Base-by-base conservation (phyloP, 148 eudicot genomes). In the Polygonum aviculare region DNA sequence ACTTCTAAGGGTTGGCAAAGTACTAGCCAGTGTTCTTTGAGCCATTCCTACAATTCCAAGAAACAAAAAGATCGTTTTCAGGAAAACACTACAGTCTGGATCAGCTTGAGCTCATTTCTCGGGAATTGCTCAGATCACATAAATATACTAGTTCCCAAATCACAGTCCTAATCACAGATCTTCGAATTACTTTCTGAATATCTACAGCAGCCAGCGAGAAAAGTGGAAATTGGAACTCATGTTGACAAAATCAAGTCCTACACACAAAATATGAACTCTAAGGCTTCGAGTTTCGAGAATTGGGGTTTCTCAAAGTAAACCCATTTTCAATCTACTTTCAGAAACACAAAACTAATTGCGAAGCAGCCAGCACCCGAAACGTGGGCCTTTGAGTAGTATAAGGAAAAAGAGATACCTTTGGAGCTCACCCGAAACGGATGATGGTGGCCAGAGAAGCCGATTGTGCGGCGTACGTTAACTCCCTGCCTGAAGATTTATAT, bases 21-120 rank as follows among this genome's bases (percentile, higher is more conserved):
- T 88, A 78, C 84, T 85, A 12, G 85, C 78, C 63, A 85, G 81
- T 88, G 87, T 85, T 38, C 84, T 82, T 85, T 78, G 82, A 74
- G 82, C 84, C 83, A 82, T 85, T 72, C 71, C 39, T 72, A 16
- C 55, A 52, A 33, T 12, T 38, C 44, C 72, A 38, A 67, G 72
- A 67, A 21, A 60, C 69, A 60, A 26, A 10, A 2, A 60, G 7
- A 7, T 16, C 22, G 59, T 54, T 54, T 14, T 54, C 21, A 54
- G 59, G 59, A 18, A 54, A 60, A 60, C 35, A 60, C 26, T 60
- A 60, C 67, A 3, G 26, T 60, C 67, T 26, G 67, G 67, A 26
- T 22, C 35, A 63, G 9, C 16, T 65, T 65, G n/a, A 65, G 4
- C 72, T 67, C 72, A 67, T 31, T 31, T 33, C 12, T 12, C 39